These are phyloP conservation scores for Pestalotiopsis sp. DNA, from an alignment of 2,329 filamentous ascomycete genomes.

Conservation along the genomic window DNA sequence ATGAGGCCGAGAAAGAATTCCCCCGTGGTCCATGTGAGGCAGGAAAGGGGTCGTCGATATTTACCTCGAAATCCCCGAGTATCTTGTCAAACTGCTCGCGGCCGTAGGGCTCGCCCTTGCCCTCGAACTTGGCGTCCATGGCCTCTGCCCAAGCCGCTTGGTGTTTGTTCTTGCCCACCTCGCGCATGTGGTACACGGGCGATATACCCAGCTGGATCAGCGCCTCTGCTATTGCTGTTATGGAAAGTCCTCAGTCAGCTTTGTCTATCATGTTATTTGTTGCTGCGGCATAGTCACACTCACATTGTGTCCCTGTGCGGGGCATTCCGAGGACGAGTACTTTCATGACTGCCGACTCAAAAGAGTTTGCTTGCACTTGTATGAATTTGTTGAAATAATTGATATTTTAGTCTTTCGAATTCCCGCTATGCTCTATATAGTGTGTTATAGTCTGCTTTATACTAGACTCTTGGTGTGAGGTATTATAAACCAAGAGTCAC, in stretches of 20 bases:
- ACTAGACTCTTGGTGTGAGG: background rate
- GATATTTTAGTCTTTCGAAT: background rate
- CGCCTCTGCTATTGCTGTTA: constrained; percentile 30
- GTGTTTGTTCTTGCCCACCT: constrained; percentile 33
- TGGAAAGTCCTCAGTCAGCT: background rate
- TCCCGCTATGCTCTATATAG: background rate
- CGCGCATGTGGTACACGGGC: constrained; percentile 36
- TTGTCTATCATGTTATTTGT: background rate
- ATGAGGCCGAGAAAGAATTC: too few species aligned
- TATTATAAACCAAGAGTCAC: background rate
- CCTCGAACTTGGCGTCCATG: constrained; percentile 32
- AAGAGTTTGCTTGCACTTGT: background rate
- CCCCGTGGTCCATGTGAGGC: too few species aligned
- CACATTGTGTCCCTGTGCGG: constrained; percentile 35
- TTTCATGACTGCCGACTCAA: constrained; percentile 22
- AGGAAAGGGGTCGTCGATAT: background rate
- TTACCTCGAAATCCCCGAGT: constrained; percentile 33
- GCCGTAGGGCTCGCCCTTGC: constrained; percentile 24
- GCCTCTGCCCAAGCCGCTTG: constrained; percentile 35
- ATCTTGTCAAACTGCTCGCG: constrained; percentile 35
- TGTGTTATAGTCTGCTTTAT: background rate
- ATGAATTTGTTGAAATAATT: background rate
- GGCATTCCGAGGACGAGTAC: constrained; percentile 35
- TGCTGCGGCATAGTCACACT: constrained; percentile 4
- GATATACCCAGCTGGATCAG: constrained; percentile 29